Evolutionary conservation across 176 grass and related monocot species (phyloP), one percentile per base, ranked within the genome.

Genomic region (Pharus latifolius): DNA sequence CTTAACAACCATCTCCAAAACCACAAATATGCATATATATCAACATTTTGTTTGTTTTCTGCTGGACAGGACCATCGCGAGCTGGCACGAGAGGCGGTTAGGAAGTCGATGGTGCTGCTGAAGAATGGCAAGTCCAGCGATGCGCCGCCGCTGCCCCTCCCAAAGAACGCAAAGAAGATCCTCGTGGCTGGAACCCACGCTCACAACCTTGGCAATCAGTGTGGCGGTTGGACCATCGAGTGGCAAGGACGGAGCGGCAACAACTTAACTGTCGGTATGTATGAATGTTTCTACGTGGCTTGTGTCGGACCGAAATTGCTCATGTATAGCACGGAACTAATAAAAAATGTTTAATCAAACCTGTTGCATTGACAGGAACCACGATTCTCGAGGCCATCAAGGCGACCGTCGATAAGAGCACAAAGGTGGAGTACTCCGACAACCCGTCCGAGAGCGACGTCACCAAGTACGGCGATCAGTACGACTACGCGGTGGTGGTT

Each of bases 181-280:
- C 81, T 96, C 2, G 78, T 85, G 18, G 82, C 81, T 2, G 88
- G 87, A 13, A 82, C 35, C 65, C 75, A 96, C 69, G 88, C 88
- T 13, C 60, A 91, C 35, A 65, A 96, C 47, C 78, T 88, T 46
- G 88, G 91, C 31, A 80, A 74, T 49, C 91, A 96, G 51, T 91
- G 91, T 17, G 84, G 91, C 38, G 91, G 91, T 15, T 96, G 88
- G 91, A 96, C 91, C 51, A 88, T 88, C 10, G 65, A 63, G 42
- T 91, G 84, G 91, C 88, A 88, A 4, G 91, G 91, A 17, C 20
- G 22, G 13, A 35, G 40, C 10, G 88, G 88, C 4, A 88, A 74
- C 50, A 62, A 91, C 50, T 54, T 84, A 60, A 89, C 87, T 35
- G 26, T 29, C 17, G 87, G 88, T 79, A 42, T n/a, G n/a, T n/a